Evolutionary conservation across 805 yeast species (phyloP).

Genomic region (Candida montana): DNA sequence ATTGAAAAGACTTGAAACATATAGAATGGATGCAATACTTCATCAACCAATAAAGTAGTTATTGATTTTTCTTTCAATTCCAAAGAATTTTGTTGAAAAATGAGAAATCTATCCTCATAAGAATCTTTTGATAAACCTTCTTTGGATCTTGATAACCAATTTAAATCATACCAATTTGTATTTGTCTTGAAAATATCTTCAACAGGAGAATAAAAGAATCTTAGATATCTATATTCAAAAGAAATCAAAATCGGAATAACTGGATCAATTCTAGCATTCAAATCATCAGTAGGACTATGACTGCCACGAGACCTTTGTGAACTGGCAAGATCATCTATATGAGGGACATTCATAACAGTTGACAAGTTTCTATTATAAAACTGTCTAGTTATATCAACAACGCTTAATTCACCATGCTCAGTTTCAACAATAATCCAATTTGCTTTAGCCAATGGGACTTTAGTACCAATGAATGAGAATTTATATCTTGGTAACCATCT

Average conservation of each 20-base stretch:
- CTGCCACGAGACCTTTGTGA: slow-evolving; percentile 11
- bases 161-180: slow-evolving; percentile 77
- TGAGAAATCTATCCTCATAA: slow-evolving; percentile 61
- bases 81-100: slow-evolving; percentile 75
- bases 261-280: slow-evolving; percentile 25
- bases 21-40: slow-evolving; percentile 92
- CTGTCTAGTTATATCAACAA: slow-evolving; percentile 48
- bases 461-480: slow-evolving; percentile 59
- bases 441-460: slow-evolving; percentile 68
- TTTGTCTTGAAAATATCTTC: slow-evolving; percentile 84
- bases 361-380: slow-evolving; percentile 72
- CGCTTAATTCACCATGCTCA: slow-evolving; percentile 80
- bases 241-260: slow-evolving; percentile 61
- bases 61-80: slow-evolving; percentile 71
- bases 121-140: slow-evolving; percentile 65
- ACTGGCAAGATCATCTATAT: slow-evolving; percentile 23
- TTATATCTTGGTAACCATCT: slow-evolving; percentile 85
- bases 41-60: slow-evolving; percentile 66
- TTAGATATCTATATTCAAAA: slow-evolving; percentile 79
- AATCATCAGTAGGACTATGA: slow-evolving; percentile 17
- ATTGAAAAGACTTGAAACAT: slow-evolving; percentile 92
- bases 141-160: slow-evolving; percentile 63
- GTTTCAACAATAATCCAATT: slow-evolving; percentile 94
- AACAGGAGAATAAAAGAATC: slow-evolving; percentile 76
- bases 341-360: slow-evolving; percentile 45